phyloP scores from a whole-genome alignment of 139 green algal species.

The Chlamydomonas incerta region DNA sequence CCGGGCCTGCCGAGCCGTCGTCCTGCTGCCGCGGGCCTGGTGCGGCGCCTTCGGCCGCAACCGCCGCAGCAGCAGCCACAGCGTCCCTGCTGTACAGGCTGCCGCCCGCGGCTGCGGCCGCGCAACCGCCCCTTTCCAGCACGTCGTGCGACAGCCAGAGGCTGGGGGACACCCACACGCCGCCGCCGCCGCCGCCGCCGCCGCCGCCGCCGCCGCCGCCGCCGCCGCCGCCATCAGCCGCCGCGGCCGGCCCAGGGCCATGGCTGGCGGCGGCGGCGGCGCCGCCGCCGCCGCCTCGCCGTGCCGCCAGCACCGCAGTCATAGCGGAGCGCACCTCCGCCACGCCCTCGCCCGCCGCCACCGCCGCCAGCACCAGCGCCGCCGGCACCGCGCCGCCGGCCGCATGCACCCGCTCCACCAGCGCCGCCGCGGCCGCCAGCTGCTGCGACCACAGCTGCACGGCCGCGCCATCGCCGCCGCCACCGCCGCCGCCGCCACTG shows the following conservation, averaged over 20 bases:
- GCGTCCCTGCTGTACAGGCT: no score
- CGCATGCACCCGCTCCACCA: constrained; percentile 12
- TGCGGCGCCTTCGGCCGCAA: no score
- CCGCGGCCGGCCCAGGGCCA: background rate
- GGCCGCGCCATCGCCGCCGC: no score
- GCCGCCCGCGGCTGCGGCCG: no score
- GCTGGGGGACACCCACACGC: background rate
- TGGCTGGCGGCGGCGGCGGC: background rate
- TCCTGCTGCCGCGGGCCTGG: no score
- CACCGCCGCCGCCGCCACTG: no score
- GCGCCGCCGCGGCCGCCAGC: constrained; percentile 3
- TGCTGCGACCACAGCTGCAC: background rate
- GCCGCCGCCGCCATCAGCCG: background rate
- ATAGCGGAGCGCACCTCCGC: constrained; percentile 25
- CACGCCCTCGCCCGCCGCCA: constrained; percentile 18
- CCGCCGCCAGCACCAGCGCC: constrained; percentile 30
- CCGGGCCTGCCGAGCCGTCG: no score
- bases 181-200: background rate
- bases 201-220: background rate
- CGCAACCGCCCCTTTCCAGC: no score
- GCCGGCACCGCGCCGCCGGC: constrained; percentile 3
- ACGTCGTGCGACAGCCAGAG: constrained; percentile 9
- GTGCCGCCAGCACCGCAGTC: constrained; percentile 1
- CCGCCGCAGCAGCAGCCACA: no score
- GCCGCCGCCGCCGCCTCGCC: background rate